Evolutionary conservation across 306 rosid species (phyloP), one percentile per base, ranked within the genome.

Genomic region (Trifolium fragiferum): DNA sequence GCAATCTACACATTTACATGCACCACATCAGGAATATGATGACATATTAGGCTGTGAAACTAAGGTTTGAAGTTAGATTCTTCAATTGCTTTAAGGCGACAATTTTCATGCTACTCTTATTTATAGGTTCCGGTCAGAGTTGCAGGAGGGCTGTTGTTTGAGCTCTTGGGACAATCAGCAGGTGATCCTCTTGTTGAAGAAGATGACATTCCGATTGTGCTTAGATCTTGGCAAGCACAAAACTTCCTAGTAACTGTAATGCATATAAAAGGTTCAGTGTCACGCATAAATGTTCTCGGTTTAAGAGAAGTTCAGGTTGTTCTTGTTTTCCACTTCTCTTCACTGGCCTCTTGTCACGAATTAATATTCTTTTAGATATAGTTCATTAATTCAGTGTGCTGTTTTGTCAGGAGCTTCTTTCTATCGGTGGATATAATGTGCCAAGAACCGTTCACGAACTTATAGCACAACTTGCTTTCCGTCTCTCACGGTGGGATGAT

Each of bases 401-500:
- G 44, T 73, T 72, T 74, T 87, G 74, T 71, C 66, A 94, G 99
- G 99, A 94, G 76, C 87, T 94, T 82, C 96, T 94, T 74, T 84
- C 86, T 43, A 78, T 82, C 63, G 99, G 99, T 76, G 92, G 92
- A 57, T 87, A 88, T 81, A 86, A 89, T 75, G 76, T 74, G 77
- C 99, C 99, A 1, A 90, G 90, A 84, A 90, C 96, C 9, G 98
- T 81, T 58, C 99, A 92, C 85, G 99, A 90, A 86, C 86, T 94
- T 69, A 88, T 94, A 78, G 93, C 99, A 66, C 93, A 77, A 8
- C 88, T 94, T 64, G 77, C 88, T 81, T 76, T 81, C 85, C 96
- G 88, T 60, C 98, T 94, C 80, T 76, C 96, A 64, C 96, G 93
- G 79, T 94, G 99, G 99, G 99, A 94, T 86, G 97, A 94, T 75